phyloP scores from a whole-genome alignment of 306 rosid species.

The Medicago arabica region DNA sequence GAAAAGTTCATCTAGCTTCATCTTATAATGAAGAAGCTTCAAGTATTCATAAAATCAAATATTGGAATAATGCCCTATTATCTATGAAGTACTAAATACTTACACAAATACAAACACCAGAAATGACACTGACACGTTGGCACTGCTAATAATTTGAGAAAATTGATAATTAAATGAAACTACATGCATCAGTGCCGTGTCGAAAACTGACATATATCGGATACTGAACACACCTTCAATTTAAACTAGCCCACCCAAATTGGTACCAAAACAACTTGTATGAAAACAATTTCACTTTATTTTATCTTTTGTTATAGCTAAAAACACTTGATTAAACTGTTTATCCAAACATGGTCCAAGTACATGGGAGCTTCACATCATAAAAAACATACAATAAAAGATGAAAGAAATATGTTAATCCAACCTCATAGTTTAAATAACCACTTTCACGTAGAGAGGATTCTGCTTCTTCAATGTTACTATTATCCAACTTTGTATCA shows the following conservation, averaged over 20 bases:
- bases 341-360: neutral
- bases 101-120: neutral
- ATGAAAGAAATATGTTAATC: slow-evolving; percentile 23
- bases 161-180: neutral
- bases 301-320: neutral
- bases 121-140: no score
- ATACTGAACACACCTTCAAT: neutral
- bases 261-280: neutral
- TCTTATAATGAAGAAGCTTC: slow-evolving; percentile 13
- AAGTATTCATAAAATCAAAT: slow-evolving; percentile 36
- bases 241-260: no score
- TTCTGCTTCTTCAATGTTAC: slow-evolving; percentile 95
- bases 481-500: slow-evolving; percentile 70
- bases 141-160: neutral
- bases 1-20: slow-evolving; percentile 35
- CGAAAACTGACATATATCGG: neutral
- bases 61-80: neutral
- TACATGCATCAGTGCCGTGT: neutral
- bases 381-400: slow-evolving; percentile 3
- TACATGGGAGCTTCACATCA: neutral
- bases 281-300: neutral
- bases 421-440: slow-evolving; percentile 88
- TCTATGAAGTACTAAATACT: no score
- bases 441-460: slow-evolving; percentile 94
- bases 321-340: neutral